Base-by-base conservation (phyloP, 495 filamentous ascomycete genomes). In the Daldinia vernicosa region DNA sequence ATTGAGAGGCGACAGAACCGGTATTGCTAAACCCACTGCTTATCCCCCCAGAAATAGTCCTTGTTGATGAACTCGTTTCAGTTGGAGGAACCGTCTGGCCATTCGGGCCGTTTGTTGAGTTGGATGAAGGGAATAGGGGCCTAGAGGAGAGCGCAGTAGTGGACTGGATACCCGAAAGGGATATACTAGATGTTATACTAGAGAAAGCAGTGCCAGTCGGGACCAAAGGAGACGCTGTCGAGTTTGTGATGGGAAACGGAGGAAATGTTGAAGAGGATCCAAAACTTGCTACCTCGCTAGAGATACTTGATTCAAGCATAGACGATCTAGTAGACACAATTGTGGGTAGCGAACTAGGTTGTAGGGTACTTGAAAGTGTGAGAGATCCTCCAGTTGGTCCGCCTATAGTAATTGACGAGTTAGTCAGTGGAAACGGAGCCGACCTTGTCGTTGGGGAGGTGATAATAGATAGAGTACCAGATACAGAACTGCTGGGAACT, bases 391-490 rank as follows among this genome's bases (percentile, higher is more conserved):
- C 56, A 2, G 70, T 69, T n/a, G 56, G 47, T 15, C 53, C 39
- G 6, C 59, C 22, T 11, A 19, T 15, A 32, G 63, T 63, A 9
- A 39, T n/a, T 7, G 72, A 70, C 19, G 75, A 75, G 27, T 77
- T 79, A 1, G 67, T 66, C 15, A 76, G 55, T 14, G 67, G 61
- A 56, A 52, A 72, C 9, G 69, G 56, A 58, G 66, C 57, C 47
- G 72, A 57, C 27, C 52, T 32, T 4, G 69, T 52, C 7, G 17
- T 19, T 14, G 37, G 14, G n/a, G 59, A 63, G 27, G 33, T 30
- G n/a, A 52, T 53, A 22, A 30, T 22, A 14, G 61, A 56, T 4
- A 64, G 27, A 28, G 50, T 53, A 47, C 57, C 15, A 7, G 50
- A 32, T 4, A 57, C 14, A n/a, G n/a, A 15, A 52, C 43, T 45